Evolutionary conservation across 768 basidiomycete genomes (phyloP).

Genomic region (Xerocomellus intermedius): DNA sequence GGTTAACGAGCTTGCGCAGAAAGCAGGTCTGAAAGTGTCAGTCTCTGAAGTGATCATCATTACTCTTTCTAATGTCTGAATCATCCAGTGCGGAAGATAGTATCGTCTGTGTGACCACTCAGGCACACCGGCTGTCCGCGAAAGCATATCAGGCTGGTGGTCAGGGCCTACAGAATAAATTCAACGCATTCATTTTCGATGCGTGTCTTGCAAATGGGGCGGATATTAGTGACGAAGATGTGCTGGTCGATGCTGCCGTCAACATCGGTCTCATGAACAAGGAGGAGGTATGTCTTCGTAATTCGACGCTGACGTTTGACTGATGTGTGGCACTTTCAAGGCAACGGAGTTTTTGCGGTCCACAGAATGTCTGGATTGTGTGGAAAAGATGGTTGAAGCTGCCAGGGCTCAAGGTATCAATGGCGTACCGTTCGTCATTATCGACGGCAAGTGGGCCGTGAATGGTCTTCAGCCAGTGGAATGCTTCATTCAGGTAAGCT

Average conservation of each 20-base stretch:
- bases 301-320: background rate
- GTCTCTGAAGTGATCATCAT: background rate
- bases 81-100: constrained; percentile 36
- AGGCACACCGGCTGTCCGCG: constrained; percentile 43
- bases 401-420: constrained; percentile 42
- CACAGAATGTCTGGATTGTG: constrained; percentile 37
- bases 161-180: constrained; percentile 33
- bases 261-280: constrained; percentile 35
- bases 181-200: constrained; percentile 39
- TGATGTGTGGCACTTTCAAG: constrained; percentile 14
- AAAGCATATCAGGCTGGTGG: constrained; percentile 42
- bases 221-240: constrained; percentile 34
- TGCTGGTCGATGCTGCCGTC: constrained; percentile 38
- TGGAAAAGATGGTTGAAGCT: constrained; percentile 37
- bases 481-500: constrained; percentile 36
- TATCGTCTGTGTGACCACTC: constrained; percentile 36
- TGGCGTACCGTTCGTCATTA: constrained; percentile 52
- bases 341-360: constrained; percentile 40
- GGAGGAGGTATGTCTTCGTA: constrained; percentile 29
- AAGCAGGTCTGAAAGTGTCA: constrained; percentile 26
- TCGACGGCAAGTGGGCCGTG: constrained; percentile 45
- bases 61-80: background rate
- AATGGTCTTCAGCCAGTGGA: constrained; percentile 43
- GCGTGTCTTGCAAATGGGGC: constrained; percentile 37
- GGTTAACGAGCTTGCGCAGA: constrained; percentile 21